A percentile compares a stretch with the other conserved stretches of the same genome.
phyloP scores from a whole-genome alignment of 495 filamentous ascomycete species.

The Penicillium arizonense region DNA sequence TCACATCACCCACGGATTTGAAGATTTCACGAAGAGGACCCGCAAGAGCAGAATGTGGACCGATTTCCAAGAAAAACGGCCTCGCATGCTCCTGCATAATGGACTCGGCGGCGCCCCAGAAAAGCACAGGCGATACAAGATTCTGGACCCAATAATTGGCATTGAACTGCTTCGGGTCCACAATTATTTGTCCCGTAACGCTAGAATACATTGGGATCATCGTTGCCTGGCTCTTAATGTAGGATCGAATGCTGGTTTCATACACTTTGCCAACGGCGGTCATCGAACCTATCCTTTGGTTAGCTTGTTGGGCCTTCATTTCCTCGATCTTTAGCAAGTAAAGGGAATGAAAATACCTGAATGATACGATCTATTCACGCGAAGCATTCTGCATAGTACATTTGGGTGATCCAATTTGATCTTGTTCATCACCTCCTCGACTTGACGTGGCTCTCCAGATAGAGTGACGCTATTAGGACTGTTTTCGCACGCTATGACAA shows the following conservation, averaged over 20 bases:
- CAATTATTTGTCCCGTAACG: slow-evolving; percentile 26
- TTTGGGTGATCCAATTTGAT: slow-evolving; percentile 25
- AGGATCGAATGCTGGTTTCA: too few species aligned
- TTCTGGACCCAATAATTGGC: slow-evolving; percentile 44
- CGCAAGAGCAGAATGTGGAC: slow-evolving; percentile 59
- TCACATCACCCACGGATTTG: slow-evolving; percentile 8
- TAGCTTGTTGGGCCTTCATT: too few species aligned
- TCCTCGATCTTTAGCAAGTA: too few species aligned
- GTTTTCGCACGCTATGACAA: slow-evolving; percentile 43
- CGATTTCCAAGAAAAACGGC: slow-evolving; percentile 53
- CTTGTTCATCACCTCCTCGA: slow-evolving; percentile 30
- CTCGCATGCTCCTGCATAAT: slow-evolving; percentile 16
- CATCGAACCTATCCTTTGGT: too few species aligned
- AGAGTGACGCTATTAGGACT: slow-evolving; percentile 37
- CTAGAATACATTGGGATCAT: slow-evolving; percentile 18
- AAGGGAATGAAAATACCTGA: slow-evolving; percentile 28
- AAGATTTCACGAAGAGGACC: slow-evolving; percentile 54
- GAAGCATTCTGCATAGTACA: slow-evolving; percentile 23
- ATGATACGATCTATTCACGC: slow-evolving; percentile 47
- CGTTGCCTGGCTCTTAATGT: too few species aligned
- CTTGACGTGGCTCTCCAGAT: slow-evolving; percentile 37
- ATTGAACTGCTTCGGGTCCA: slow-evolving; percentile 10
- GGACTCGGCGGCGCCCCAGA: slow-evolving; percentile 25
- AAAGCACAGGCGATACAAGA: slow-evolving; percentile 21
- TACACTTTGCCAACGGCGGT: too few species aligned